Evolutionary conservation across 2,329 filamentous ascomycete species (phyloP).

Genomic region (Trichoderma pleuroti): DNA sequence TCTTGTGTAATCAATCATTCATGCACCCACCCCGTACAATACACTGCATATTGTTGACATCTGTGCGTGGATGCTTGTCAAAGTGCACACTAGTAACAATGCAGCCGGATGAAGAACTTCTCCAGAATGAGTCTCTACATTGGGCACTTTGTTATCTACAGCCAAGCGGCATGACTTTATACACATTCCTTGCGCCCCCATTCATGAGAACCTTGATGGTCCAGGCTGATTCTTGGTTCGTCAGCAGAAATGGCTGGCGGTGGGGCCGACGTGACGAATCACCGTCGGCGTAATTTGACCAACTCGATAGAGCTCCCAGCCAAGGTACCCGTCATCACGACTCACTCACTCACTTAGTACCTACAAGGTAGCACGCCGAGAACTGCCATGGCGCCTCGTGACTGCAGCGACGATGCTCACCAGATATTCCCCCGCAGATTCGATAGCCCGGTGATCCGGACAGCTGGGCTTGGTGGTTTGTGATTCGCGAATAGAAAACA

Average conservation of each 20-base stretch:
- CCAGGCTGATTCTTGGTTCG: neutral
- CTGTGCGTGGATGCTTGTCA: neutral
- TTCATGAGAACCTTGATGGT: slow-evolving; percentile 12
- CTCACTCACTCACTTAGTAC: neutral
- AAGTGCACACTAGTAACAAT: neutral
- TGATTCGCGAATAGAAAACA: neutral
- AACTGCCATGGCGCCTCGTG: neutral
- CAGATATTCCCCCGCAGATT: neutral
- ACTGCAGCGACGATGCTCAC: neutral
- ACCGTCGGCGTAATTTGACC: neutral
- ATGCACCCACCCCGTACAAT: neutral
- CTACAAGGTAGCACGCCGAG: neutral
- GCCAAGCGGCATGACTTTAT: neutral
- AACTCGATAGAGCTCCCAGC: neutral
- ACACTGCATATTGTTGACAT: neutral
- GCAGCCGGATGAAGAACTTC: neutral
- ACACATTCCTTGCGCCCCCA: neutral
- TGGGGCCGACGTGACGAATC: neutral
- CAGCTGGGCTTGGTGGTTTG: neutral
- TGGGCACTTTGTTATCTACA: neutral
- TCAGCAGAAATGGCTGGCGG: neutral
- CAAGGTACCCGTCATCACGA: neutral
- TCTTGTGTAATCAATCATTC: neutral
- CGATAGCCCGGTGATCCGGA: neutral
- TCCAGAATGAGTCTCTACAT: neutral